Evolutionary conservation across 2,329 filamentous ascomycete genomes (phyloP).

Genomic region (Ophiocordyceps camponoti-leonardi): DNA sequence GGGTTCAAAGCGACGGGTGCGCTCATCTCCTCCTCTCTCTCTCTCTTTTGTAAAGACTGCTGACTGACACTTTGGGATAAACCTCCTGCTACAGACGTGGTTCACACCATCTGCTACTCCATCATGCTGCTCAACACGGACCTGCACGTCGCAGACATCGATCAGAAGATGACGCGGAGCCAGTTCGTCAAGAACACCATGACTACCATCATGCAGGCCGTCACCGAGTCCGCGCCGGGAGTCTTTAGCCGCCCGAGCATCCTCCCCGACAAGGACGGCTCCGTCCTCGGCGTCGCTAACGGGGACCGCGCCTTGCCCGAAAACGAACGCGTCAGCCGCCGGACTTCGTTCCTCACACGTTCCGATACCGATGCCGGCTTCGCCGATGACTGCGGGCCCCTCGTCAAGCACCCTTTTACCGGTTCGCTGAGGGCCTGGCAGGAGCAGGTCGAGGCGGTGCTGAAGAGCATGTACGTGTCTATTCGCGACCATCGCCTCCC

Average conservation of each 20-base stretch:
- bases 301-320: conserved; percentile 16
- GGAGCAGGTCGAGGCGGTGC: conserved; percentile 69
- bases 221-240: conserved; percentile 54
- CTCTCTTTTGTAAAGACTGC: neutral
- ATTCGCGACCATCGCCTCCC: conserved; percentile 80
- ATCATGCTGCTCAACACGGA: conserved; percentile 92
- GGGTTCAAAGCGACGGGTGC: conserved; percentile 77
- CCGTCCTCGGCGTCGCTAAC: conserved; percentile 13
- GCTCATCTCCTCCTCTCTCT: neutral
- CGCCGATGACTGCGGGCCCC: conserved; percentile 48
- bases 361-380: conserved; percentile 21
- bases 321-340: conserved; percentile 20
- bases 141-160: conserved; percentile 85
- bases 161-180: conserved; percentile 84
- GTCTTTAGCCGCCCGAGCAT: conserved; percentile 44
- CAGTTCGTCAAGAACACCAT: conserved; percentile 97
- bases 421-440: conserved; percentile 73
- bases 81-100: conserved; percentile 46
- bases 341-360: conserved; percentile 32
- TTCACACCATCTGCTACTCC: conserved; percentile 95
- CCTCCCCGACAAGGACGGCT: conserved; percentile 25
- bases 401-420: conserved; percentile 62
- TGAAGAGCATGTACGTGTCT: conserved; percentile 82
- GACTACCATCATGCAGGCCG: conserved; percentile 65
- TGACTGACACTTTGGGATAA: conserved; percentile 11